phyloP scores from a whole-genome alignment of 345 rosid genomes.

The thale cress (Arabidopsis thaliana) region DNA sequence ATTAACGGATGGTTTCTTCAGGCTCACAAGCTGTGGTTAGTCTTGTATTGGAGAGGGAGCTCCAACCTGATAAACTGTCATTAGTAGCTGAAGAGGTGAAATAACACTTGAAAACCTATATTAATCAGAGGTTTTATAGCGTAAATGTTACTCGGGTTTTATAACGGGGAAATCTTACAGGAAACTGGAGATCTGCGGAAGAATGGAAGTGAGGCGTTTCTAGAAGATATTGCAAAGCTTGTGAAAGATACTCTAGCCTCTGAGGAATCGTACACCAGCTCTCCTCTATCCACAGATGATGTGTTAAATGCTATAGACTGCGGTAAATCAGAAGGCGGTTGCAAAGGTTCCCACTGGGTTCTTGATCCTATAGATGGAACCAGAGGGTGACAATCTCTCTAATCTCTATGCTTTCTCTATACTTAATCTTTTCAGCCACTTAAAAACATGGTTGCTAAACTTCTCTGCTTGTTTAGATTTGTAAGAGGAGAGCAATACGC shows the following conservation, averaged over 20 bases:
- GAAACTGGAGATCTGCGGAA: constrained; percentile 77
- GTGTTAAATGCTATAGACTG: constrained; percentile 76
- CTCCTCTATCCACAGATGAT: constrained; percentile 61
- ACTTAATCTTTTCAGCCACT: neutral
- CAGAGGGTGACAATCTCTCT: constrained; percentile 65
- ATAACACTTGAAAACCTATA: neutral
- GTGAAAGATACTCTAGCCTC: constrained; percentile 74
- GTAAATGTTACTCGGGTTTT: constrained; percentile 3
- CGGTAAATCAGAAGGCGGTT: constrained; percentile 90
- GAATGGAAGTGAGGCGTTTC: constrained; percentile 58
- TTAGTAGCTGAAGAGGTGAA: constrained; percentile 92
- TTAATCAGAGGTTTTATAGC: neutral
- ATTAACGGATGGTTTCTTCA: constrained; percentile 41
- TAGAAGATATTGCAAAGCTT: constrained; percentile 67
- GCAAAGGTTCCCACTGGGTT: constrained; percentile 87
- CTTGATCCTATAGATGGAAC: constrained; percentile 98
- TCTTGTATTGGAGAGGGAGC: constrained; percentile 70
- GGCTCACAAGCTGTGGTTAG: constrained; percentile 94
- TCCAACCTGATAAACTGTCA: constrained; percentile 67
- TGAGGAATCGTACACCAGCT: constrained; percentile 55
- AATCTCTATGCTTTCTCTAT: constrained; percentile 1
- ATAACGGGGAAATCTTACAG: constrained; percentile 44
- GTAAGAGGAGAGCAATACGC: constrained; percentile 95
- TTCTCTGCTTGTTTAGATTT: constrained; percentile 56
- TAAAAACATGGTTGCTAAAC: neutral